Evolutionary conservation across 345 rosid genomes (phyloP).

Genomic region (Corchorus capsularis): DNA sequence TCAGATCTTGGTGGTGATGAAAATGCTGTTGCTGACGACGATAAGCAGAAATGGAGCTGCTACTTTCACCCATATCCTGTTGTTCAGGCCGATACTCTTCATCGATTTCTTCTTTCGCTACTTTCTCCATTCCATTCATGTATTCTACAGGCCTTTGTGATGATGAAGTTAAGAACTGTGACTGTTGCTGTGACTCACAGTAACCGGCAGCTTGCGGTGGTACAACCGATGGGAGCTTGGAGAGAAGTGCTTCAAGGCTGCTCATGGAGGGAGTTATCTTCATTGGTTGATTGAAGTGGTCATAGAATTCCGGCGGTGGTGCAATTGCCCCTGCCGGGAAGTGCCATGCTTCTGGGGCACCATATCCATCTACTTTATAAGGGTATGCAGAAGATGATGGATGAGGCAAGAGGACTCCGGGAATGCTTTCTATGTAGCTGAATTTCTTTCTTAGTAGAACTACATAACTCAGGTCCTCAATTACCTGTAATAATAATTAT

Average conservation of each 20-base stretch:
- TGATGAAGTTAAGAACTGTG: constrained; percentile 22
- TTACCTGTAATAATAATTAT: constrained; percentile 42
- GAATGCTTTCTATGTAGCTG: constrained; percentile 90
- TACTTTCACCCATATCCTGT: constrained; percentile 44
- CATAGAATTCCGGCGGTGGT: constrained; percentile 44
- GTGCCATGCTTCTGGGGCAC: constrained; percentile 57
- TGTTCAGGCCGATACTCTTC: constrained; percentile 30
- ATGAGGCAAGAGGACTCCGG: constrained; percentile 92
- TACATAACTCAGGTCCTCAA: constrained; percentile 86
- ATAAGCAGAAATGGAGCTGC: constrained; percentile 44
- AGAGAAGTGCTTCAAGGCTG: constrained; percentile 95
- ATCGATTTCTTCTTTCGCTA: constrained; percentile 53
- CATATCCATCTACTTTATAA: constrained; percentile 39
- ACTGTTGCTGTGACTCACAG: constrained; percentile 29
- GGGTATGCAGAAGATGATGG: constrained; percentile 84
- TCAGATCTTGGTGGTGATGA: constrained; percentile 39
- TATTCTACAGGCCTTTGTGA: constrained; percentile 29
- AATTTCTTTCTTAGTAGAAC: constrained; percentile 79
- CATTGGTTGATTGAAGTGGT: constrained; percentile 47
- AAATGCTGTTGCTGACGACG: constrained; percentile 37
- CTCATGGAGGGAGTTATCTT: constrained; percentile 92
- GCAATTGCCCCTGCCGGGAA: constrained; percentile 43
- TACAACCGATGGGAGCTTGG: constrained; percentile 90
- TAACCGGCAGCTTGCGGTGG: constrained; percentile 44
- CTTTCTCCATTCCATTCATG: constrained; percentile 30